These are phyloP conservation scores for Plasmodium gonderi DNA, from an alignment of 169 alveolate genomes.

Conservation along the genomic window DNA sequence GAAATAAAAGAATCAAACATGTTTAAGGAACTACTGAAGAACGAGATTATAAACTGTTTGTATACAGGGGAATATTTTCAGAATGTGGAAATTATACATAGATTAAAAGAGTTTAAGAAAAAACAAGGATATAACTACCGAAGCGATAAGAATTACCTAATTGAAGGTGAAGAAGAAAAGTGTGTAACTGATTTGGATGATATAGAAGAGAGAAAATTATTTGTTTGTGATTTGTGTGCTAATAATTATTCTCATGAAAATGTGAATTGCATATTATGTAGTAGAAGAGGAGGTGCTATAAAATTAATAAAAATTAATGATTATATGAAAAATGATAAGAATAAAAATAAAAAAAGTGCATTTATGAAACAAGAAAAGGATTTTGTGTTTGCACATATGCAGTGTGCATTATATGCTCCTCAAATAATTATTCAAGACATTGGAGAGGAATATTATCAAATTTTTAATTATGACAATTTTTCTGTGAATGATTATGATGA, in stretches of 20 bases:
- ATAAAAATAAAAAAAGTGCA: constrained; percentile 35
- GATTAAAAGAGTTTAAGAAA: constrained; percentile 19
- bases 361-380: constrained; percentile 49
- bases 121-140: neutral
- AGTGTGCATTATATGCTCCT: constrained; percentile 66
- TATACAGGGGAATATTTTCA: constrained; percentile 5
- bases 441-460: constrained; percentile 57
- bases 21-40: constrained; percentile 12
- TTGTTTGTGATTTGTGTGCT: constrained; percentile 71
- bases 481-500: neutral
- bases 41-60: constrained; percentile 22
- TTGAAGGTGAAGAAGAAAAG: constrained; percentile 53
- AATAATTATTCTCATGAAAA: constrained; percentile 56
- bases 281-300: constrained; percentile 69
- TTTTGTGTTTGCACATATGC: constrained; percentile 59
- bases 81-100: neutral
- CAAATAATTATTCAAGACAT: constrained; percentile 55
- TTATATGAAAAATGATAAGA: constrained; percentile 13
- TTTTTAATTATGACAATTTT: constrained; percentile 63
- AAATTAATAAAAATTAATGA: constrained; percentile 51
- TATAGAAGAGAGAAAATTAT: constrained; percentile 37
- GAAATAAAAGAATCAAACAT: neutral
- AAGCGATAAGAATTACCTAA: neutral
- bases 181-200: constrained; percentile 54
- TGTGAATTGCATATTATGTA: constrained; percentile 62